Base-by-base conservation (phyloP, 331 rosid genomes). In the Telfairia occidentalis region DNA sequence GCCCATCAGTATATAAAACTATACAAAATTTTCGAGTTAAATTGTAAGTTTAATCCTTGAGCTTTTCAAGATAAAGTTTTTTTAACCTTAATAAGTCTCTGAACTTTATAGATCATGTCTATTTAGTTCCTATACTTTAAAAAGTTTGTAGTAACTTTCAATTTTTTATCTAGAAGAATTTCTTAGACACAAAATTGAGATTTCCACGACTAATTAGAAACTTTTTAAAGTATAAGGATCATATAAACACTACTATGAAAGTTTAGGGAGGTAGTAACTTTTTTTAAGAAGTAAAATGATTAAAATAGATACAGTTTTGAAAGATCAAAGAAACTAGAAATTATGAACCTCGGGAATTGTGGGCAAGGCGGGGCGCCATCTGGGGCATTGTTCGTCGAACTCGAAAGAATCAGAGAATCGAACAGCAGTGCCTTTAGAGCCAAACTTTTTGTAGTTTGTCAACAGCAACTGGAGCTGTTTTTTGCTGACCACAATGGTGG, bases 311-410 rank as follows among this genome's bases (percentile, higher is more conserved):
- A n/a, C n/a, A n/a, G n/a, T n/a, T n/a, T n/a, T n/a, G 15, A 8
- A n/a, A 50, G 4, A 32, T 13, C 29, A 73, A 15, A 1, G 16
- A 15, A 52, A 67, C 71, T 61, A 76, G 35, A 70, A 86, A 76
- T 49, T 83, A 11, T 74, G 84, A 78, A 79, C 81, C 73, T 90
- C 92, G 19, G 69, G 82, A 84, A 90, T 85, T 46, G 79, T 78
- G 34, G 89, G 80, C 75, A 90, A 85, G 77, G 86, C 49, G 4
- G 85, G 93, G 42, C 45, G 9, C 96, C 92, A 88, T 81, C 78
- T 84, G 50, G 11, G 55, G 75, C 73, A 60, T 58, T 40, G 72
- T 75, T 65, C 21, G 46, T 30, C 71, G 18, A 81, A 28, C 49
- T 30, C 40, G 23, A 37, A 72, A 64, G 78, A 57, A 73, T 61